Evolutionary conservation across 495 filamentous ascomycete species (phyloP), one percentile per base, ranked within the genome.

Genomic region (Daldinia vernicosa): DNA sequence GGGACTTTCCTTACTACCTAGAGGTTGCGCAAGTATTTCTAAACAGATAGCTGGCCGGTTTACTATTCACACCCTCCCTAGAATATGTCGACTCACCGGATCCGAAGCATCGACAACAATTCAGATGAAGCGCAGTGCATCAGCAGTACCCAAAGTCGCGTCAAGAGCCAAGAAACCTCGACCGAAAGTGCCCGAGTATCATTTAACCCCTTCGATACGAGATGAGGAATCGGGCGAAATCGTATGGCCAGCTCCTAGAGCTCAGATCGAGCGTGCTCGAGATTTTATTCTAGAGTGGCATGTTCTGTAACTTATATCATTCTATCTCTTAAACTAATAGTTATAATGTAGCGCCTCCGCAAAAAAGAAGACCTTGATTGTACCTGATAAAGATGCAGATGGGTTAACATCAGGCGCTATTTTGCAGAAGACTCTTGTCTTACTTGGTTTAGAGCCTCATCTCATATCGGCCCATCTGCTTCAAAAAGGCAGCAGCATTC

Each of bases 351-450:
- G 72, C 58, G 72, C 26, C 39, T 57, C 67, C 1, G 68, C 78
- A 14, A 70, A 74, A 54, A 69, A 77, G 61, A 69, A 64, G 52
- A 80, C 75, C 0, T 76, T 89, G 47, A 83, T 90, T 26, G 80
- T 87, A 2, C 88, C 88, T 4, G 88, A 89, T 74, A 89, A 89
- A 66, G 88, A 89, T 73, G 85, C 85, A 22, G 88, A 90, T 75
- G 88, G 88, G 5, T 77, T 90, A 15, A 80, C 82, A 40, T 83
- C 88, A 1, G 88, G 88, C 2, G 85, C 84, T 1, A 89, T 89
- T 22, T 69, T 90, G 12, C 76, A 84, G 56, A 83, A 81, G 66
- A 88, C 86, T 0, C 81, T 90, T 6, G 65, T 80, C 3, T 63
- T 81, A 6, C 80, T 90, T 33, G 87, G 86, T 4, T 76, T 87